Evolutionary conservation across 331 rosid species (phyloP).

Genomic region (Cucumis variabilis): DNA sequence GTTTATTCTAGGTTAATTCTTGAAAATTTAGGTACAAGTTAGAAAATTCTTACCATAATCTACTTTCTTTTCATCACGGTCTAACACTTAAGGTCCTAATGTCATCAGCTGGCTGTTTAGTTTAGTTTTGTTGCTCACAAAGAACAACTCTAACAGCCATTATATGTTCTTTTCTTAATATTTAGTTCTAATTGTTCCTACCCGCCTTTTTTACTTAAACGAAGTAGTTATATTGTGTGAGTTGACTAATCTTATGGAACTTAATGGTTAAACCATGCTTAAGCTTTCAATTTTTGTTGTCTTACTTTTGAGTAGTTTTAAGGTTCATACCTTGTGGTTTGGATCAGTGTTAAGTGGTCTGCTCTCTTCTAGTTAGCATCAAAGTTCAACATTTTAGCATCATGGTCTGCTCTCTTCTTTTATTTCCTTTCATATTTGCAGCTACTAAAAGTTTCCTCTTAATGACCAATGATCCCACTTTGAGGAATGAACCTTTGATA

Average conservation of each 20-base stretch:
- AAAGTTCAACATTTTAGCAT: background rate
- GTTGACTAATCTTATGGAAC: constrained; percentile 13
- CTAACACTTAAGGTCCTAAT: constrained; percentile 13
- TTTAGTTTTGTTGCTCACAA: constrained; percentile 14
- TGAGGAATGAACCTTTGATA: too few species aligned
- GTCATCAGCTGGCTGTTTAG: background rate
- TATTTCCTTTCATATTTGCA: too few species aligned
- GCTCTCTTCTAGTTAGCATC: constrained; percentile 3
- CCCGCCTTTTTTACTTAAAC: constrained; percentile 21
- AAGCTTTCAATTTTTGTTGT: background rate
- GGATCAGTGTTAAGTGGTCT: background rate
- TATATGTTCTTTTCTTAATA: background rate
- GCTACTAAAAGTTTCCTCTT: too few species aligned
- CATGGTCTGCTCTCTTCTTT: too few species aligned
- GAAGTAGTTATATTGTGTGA: background rate
- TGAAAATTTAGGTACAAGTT: background rate
- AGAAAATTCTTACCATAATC: background rate
- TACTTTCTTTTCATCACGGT: constrained; percentile 24
- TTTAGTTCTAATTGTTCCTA: background rate
- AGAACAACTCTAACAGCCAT: constrained; percentile 17
- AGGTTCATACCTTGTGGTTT: constrained; percentile 9
- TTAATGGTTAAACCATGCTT: background rate
- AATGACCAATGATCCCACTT: too few species aligned
- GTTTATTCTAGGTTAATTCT: constrained; percentile 7
- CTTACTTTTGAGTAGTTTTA: background rate